Percentiles rank a stretch among this genome's conserved stretches.
phyloP scores from a whole-genome alignment of 1,139 yeast species.

The Hemisphaericaspora xylofermentans region DNA sequence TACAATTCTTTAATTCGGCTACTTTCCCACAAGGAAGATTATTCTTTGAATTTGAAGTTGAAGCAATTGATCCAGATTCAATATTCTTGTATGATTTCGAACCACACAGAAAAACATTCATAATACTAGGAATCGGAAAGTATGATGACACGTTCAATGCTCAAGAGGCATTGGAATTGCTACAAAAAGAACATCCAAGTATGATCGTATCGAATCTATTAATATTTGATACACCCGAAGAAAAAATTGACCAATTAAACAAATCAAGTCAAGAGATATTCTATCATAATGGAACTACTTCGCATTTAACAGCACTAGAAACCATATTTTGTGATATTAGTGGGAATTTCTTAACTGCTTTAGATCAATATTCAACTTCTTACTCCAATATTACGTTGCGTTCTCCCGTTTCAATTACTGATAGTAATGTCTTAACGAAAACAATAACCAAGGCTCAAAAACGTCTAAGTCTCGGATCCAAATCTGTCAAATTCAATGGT shows the following conservation, averaged over 20 bases:
- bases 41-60: slow-evolving; percentile 52
- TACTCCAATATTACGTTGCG: slow-evolving; percentile 69
- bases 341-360: slow-evolving; percentile 56
- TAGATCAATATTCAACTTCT: slow-evolving; percentile 69
- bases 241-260: slow-evolving; percentile 13
- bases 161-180: slow-evolving; percentile 7
- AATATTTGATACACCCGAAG: slow-evolving; percentile 53
- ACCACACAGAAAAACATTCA: slow-evolving; percentile 75
- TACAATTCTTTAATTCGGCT: slow-evolving; percentile 73
- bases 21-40: slow-evolving; percentile 78
- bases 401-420: slow-evolving; percentile 68
- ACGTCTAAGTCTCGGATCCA: slow-evolving; percentile 38
- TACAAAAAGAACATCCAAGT: slow-evolving; percentile 45
- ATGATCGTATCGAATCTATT: slow-evolving; percentile 65
- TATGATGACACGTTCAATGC: slow-evolving; percentile 27
- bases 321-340: slow-evolving; percentile 75
- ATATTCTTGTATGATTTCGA: slow-evolving; percentile 82
- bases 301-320: slow-evolving; percentile 50
- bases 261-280: slow-evolving; percentile 21
- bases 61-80: slow-evolving; percentile 54
- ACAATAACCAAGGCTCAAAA: slow-evolving; percentile 54
- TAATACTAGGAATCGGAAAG: slow-evolving; percentile 62
- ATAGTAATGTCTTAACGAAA: slow-evolving; percentile 47
- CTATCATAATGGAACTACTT: slow-evolving; percentile 23
- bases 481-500: slow-evolving; percentile 31